A percentile compares a stretch with the other conserved stretches of the same genome.
phyloP scores from a whole-genome alignment of 306 rosid genomes.

The Bauhinia variegata region DNA sequence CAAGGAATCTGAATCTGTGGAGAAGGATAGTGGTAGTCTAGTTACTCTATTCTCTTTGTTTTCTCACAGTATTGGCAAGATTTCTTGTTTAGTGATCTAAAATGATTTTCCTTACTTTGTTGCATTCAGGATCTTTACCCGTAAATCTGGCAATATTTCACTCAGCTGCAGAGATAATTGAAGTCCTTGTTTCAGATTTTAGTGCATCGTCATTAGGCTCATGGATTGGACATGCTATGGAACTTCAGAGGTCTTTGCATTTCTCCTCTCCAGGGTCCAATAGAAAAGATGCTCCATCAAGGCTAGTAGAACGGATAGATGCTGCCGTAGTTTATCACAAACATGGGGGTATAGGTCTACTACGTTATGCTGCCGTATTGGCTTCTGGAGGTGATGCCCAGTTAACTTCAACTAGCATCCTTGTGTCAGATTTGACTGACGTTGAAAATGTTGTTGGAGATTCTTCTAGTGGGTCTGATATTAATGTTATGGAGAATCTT shows the following conservation, averaged over 20 bases:
- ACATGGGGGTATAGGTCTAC: slow-evolving; percentile 87
- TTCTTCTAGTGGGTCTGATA: slow-evolving; percentile 69
- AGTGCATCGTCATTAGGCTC: slow-evolving; percentile 81
- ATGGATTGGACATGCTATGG: slow-evolving; percentile 91
- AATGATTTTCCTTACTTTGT: slow-evolving; percentile 32
- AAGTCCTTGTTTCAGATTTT: slow-evolving; percentile 91
- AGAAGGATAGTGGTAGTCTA: slow-evolving; percentile 64
- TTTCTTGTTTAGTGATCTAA: slow-evolving; percentile 33
- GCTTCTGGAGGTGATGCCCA: slow-evolving; percentile 98
- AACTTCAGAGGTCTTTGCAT: slow-evolving; percentile 85
- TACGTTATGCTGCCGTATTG: slow-evolving; percentile 88
- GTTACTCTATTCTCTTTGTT: slow-evolving; percentile 28
- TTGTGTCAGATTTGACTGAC: slow-evolving; percentile 88
- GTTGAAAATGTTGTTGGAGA: slow-evolving; percentile 85
- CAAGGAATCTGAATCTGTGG: slow-evolving; percentile 77
- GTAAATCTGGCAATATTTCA: slow-evolving; percentile 87
- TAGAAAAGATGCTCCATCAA: slow-evolving; percentile 93
- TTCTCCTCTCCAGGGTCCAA: slow-evolving; percentile 92
- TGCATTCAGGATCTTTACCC: slow-evolving; percentile 77
- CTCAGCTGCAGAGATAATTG: slow-evolving; percentile 97
- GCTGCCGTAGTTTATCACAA: slow-evolving; percentile 90
- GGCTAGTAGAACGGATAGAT: slow-evolving; percentile 97
- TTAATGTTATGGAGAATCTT: slow-evolving; percentile 94
- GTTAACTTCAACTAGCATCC: slow-evolving; percentile 67
- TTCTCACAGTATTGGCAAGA: not conserved